Conservation (phyloP, 352 stramenopile genomes). For the Phytophthora palmivora region DNA sequence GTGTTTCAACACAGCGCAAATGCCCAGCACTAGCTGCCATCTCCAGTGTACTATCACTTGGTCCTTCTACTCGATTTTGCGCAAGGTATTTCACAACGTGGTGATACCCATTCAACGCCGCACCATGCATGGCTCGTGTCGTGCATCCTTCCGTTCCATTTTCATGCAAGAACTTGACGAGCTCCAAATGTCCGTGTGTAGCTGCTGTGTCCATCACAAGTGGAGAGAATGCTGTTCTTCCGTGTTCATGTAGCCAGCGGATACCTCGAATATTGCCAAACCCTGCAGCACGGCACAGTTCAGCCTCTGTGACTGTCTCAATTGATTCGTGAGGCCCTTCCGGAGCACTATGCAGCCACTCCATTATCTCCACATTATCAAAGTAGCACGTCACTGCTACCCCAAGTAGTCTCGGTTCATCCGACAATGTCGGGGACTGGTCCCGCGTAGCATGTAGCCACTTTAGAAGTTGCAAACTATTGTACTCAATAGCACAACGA, state of each 20-base stretch:
- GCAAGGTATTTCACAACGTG: constrained; percentile 31
- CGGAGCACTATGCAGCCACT: constrained; percentile 26
- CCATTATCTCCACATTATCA: constrained; percentile 34
- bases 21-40: constrained; percentile 27
- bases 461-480: constrained; percentile 31
- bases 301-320: constrained; percentile 15
- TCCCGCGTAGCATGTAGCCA: constrained; percentile 36
- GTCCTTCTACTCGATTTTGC: constrained; percentile 23
- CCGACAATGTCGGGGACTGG: constrained; percentile 23
- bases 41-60: constrained; percentile 18
- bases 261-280: constrained; percentile 34
- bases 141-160: constrained; percentile 36
- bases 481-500: constrained; percentile 38
- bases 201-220: constrained; percentile 43
- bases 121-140: constrained; percentile 31
- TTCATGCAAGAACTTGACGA: constrained; percentile 34
- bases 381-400: constrained; percentile 40
- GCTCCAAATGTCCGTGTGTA: constrained; percentile 28
- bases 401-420: constrained; percentile 18
- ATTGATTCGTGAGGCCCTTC: constrained; percentile 25
- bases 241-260: constrained; percentile 33
- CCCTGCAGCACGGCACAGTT: constrained; percentile 35
- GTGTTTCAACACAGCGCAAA: constrained; percentile 27
- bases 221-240: constrained; percentile 18
- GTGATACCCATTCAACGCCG: constrained; percentile 34